Percentiles rank a stretch among this genome's conserved stretches.
These are phyloP conservation scores for Colletotrichum sansevieriae DNA, from an alignment of 2,329 filamentous ascomycete genomes.

Conservation along the genomic window DNA sequence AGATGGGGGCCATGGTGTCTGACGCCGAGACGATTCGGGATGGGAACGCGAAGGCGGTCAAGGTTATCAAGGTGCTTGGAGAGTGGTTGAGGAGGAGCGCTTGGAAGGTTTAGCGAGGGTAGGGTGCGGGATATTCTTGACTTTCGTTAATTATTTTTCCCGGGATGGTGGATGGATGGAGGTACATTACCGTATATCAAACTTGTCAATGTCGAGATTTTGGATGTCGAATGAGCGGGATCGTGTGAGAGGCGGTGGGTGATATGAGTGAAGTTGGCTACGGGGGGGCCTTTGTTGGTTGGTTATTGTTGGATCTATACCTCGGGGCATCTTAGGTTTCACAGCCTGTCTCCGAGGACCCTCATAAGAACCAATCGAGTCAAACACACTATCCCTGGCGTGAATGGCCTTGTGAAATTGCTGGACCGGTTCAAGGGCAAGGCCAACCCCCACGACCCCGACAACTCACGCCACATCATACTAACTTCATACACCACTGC, in stretches of 20 bases:
- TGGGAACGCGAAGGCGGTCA: slow-evolving; percentile 48
- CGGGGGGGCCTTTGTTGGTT: neutral
- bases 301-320: neutral
- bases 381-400: no score
- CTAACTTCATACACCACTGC: no score
- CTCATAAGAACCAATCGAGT: no score
- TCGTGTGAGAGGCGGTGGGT: no score
- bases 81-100: slow-evolving; percentile 49
- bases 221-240: neutral
- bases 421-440: no score
- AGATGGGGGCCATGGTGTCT: slow-evolving; percentile 46
- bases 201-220: neutral
- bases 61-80: slow-evolving; percentile 48
- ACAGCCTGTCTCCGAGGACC: no score
- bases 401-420: no score
- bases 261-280: no score
- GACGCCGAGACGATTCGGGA: slow-evolving; percentile 49
- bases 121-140: neutral
- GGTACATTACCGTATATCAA: neutral
- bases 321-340: neutral
- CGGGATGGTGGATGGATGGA: neutral
- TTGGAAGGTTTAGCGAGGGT: slow-evolving; percentile 45
- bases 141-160: neutral
- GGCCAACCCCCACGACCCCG: no score
- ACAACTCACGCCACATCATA: no score